Base-by-base conservation (phyloP, 495 filamentous ascomycete genomes). In the Pseudomonodictys pantanalensis region DNA sequence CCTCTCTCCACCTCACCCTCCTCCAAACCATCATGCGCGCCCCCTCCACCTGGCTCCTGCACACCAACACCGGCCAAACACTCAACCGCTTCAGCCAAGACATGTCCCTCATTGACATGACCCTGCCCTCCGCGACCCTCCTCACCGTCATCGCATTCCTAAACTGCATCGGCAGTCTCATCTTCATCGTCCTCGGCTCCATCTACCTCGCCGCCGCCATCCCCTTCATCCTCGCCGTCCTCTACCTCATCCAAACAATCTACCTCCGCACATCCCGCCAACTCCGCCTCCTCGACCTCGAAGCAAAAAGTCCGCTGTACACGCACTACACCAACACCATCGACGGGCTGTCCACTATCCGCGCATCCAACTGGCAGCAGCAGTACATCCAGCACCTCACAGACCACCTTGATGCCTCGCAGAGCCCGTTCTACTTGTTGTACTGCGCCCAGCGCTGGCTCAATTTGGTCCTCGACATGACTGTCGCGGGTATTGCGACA, bases 211-310 rank as follows among this genome's bases (percentile, higher is more conserved):
- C 46, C 8, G 48, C 28, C 12, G 29, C 39, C 3, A 20, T 52
- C n/a, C 47, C 47, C 8, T 52, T 50, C 35, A 18, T 32, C 17
- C 7, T 72, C 42, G 9, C 68, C 2, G 42, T 73, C 1, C 20
- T 83, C 11, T 81, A 69, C 33, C 2, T 77, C 0, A 49, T 83
- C 2, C 82, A 85, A 52, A 72, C 67, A 9, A 73, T 78, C 67
- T 86, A 86, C 51, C 73, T 85, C 0, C 75, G 78, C 11, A 81
- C 79, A 1, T 82, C 79, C 0, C 76, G 79, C 5, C 83, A 85
- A 58, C 50, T 86, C 1, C 77, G 83, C 17, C 60, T 84, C 0
- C 65, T 86, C 1, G 82, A 85, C 52, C 76, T 82, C 6, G 78
- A 84, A 55, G 67, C 75, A 11, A 80, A 79, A 59, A 69, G 72